Percentiles rank a stretch among this genome's conserved stretches.
phyloP scores from a whole-genome alignment of 2,329 filamentous ascomycete species.

The Nothophaeocryptopus gaeumannii region DNA sequence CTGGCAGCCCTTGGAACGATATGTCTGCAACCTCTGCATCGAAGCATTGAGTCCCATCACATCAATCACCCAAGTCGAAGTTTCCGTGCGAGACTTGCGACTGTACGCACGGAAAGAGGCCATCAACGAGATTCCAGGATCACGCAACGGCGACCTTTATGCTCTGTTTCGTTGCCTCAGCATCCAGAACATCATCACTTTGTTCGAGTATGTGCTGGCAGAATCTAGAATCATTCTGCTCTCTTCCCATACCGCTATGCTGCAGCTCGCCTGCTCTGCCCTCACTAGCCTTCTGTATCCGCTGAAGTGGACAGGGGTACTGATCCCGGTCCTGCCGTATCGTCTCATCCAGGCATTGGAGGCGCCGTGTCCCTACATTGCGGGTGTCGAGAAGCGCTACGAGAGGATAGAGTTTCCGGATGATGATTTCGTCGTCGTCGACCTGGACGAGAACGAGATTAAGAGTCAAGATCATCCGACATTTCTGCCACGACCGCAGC shows the following conservation, averaged over 20 bases:
- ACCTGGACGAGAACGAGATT: constrained; percentile 86
- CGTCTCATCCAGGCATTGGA: constrained; percentile 86
- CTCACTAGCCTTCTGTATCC: constrained; percentile 83
- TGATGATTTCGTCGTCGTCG: constrained; percentile 92
- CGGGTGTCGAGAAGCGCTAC: constrained; percentile 90
- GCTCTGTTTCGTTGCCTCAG: constrained; percentile 87
- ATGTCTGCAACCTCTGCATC: constrained; percentile 94
- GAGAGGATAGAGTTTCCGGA: constrained; percentile 82
- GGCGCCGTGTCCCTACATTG: constrained; percentile 93
- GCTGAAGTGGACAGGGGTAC: constrained; percentile 87
- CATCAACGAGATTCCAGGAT: constrained; percentile 85
- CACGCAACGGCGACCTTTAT: constrained; percentile 87
- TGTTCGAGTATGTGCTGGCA: constrained; percentile 89
- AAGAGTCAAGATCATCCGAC: constrained; percentile 78
- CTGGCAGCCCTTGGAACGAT: constrained; percentile 95
- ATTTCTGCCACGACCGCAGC: constrained; percentile 79
- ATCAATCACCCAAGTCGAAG: constrained; percentile 93
- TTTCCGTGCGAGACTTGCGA: constrained; percentile 82
- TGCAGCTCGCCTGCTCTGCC: constrained; percentile 89
- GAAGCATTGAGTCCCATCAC: constrained; percentile 89
- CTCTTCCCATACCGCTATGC: constrained; percentile 93
- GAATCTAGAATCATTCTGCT: constrained; percentile 95
- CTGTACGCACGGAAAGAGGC: constrained; percentile 93
- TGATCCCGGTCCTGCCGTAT: constrained; percentile 87
- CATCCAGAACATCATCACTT: constrained; percentile 80